These are phyloP conservation scores for Achlya hypogyna DNA, from an alignment of 352 stramenopile genomes.

Conservation along the genomic window DNA sequence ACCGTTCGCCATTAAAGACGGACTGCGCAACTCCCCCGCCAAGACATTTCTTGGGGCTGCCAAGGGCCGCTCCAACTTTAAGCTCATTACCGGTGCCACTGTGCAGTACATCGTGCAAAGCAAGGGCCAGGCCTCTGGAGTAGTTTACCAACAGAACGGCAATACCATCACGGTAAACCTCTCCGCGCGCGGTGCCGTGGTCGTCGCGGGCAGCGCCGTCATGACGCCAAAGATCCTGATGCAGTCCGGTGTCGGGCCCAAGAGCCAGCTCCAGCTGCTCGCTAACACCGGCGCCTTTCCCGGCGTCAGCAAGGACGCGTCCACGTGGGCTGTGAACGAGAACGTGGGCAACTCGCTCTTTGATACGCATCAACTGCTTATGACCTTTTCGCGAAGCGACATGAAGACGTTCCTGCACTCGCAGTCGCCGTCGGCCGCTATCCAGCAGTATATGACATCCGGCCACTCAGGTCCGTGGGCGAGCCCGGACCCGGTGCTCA, in stretches of 20 bases:
- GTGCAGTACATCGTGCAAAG: constrained; percentile 45
- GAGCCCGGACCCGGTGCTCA: constrained; percentile 36
- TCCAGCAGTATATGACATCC: constrained; percentile 43
- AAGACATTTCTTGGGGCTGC: constrained; percentile 38
- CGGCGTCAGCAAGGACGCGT: constrained; percentile 21
- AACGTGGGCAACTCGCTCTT: constrained; percentile 52
- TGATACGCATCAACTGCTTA: constrained; percentile 40
- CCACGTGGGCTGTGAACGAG: constrained; percentile 34
- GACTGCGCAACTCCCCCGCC: constrained; percentile 39
- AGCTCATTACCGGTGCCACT: constrained; percentile 36
- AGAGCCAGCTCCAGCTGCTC: constrained; percentile 44
- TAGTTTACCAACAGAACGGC: constrained; percentile 34
- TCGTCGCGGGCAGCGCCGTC: constrained; percentile 59
- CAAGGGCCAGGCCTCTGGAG: constrained; percentile 31
- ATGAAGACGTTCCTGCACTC: constrained; percentile 41
- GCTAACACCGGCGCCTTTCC: constrained; percentile 30
- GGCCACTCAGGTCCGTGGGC: constrained; percentile 31
- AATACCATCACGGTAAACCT: constrained; percentile 29
- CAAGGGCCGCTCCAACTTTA: constrained; percentile 40
- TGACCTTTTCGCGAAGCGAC: constrained; percentile 39
- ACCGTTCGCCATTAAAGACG: constrained; percentile 44
- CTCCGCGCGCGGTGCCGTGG: constrained; percentile 39
- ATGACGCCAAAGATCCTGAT: constrained; percentile 75
- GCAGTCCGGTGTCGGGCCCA: constrained; percentile 59
- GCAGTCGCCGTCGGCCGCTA: constrained; percentile 25